These are phyloP conservation scores for Tylopilus rubrobrunneus DNA, from an alignment of 768 basidiomycete genomes.

Conservation along the genomic window DNA sequence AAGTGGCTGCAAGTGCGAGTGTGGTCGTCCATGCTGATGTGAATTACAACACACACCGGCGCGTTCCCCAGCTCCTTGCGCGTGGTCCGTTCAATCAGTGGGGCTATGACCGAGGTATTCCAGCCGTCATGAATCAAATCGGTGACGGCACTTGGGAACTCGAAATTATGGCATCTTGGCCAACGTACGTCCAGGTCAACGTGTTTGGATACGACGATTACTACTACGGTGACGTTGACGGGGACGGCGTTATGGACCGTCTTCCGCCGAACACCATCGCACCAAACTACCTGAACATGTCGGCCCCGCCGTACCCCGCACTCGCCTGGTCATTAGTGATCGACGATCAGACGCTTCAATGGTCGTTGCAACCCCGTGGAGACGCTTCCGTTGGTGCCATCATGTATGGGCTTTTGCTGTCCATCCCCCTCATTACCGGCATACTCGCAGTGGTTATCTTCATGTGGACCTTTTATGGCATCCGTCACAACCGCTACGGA, in stretches of 20 bases:
- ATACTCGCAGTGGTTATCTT: slow-evolving; percentile 79
- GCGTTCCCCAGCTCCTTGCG: slow-evolving; percentile 82
- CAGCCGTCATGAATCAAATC: slow-evolving; percentile 62
- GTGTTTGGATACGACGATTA: slow-evolving; percentile 89
- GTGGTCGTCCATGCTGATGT: slow-evolving; percentile 77
- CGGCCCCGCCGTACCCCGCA: slow-evolving; percentile 83
- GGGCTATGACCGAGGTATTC: slow-evolving; percentile 85
- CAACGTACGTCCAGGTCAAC: slow-evolving; percentile 85
- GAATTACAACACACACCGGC: slow-evolving; percentile 56
- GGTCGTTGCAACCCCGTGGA: slow-evolving; percentile 80
- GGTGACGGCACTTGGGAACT: slow-evolving; percentile 74
- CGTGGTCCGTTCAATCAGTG: slow-evolving; percentile 89
- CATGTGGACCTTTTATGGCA: slow-evolving; percentile 96
- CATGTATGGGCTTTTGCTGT: slow-evolving; percentile 80
- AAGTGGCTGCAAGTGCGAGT: slow-evolving; percentile 54
- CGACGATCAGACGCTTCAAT: slow-evolving; percentile 71
- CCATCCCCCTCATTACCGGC: slow-evolving; percentile 84
- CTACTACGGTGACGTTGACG: slow-evolving; percentile 89
- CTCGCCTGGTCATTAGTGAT: slow-evolving; percentile 83
- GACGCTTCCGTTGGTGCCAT: slow-evolving; percentile 75
- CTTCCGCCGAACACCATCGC: slow-evolving; percentile 84
- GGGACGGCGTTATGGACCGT: slow-evolving; percentile 84
- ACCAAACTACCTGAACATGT: slow-evolving; percentile 88
- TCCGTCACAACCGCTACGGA: slow-evolving; percentile 91
- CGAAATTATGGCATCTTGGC: slow-evolving; percentile 89